Conservation (phyloP, 352 stramenopile species). For the Aphanomyces invadans region DNA sequence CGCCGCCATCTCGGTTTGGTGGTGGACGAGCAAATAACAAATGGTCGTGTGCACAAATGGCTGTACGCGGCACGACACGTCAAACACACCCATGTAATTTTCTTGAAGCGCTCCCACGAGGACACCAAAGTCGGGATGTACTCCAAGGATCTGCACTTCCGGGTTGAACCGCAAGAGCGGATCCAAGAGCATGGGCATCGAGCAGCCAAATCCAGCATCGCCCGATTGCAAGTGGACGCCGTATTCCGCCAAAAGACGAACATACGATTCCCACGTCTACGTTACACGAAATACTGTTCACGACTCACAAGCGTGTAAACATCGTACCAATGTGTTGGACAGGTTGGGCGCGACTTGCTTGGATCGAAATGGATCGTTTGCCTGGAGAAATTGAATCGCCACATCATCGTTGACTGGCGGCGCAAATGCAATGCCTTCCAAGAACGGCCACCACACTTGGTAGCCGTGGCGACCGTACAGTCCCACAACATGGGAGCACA, state of each 20-base stretch:
- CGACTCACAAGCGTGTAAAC: too few relatives aligned
- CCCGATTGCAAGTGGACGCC: constrained; percentile 36
- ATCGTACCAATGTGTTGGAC: not conserved
- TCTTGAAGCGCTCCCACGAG: constrained; percentile 73
- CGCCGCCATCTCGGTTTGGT: constrained; percentile 49
- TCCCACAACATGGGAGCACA: constrained; percentile 55
- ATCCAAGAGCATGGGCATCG: constrained; percentile 28
- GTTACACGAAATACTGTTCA: too few relatives aligned
- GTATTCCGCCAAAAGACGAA: constrained; percentile 53
- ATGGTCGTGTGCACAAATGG: constrained; percentile 72
- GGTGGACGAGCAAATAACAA: constrained; percentile 55
- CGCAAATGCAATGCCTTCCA: constrained; percentile 59
- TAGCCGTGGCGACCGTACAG: constrained; percentile 69
- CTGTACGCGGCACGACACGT: constrained; percentile 69
- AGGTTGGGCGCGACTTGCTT: constrained; percentile 36
- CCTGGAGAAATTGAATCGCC: constrained; percentile 62
- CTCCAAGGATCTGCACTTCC: constrained; percentile 61
- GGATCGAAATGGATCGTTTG: constrained; percentile 69
- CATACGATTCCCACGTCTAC: constrained; percentile 3
- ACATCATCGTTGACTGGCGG: constrained; percentile 41
- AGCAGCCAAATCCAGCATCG: not conserved
- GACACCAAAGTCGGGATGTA: constrained; percentile 57
- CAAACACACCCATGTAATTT: constrained; percentile 70
- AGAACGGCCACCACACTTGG: constrained; percentile 61
- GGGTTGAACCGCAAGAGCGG: constrained; percentile 68